These are phyloP conservation scores for Cladorrhinum sp. DNA, from an alignment of 2,329 filamentous ascomycete genomes.

Conservation along the genomic window DNA sequence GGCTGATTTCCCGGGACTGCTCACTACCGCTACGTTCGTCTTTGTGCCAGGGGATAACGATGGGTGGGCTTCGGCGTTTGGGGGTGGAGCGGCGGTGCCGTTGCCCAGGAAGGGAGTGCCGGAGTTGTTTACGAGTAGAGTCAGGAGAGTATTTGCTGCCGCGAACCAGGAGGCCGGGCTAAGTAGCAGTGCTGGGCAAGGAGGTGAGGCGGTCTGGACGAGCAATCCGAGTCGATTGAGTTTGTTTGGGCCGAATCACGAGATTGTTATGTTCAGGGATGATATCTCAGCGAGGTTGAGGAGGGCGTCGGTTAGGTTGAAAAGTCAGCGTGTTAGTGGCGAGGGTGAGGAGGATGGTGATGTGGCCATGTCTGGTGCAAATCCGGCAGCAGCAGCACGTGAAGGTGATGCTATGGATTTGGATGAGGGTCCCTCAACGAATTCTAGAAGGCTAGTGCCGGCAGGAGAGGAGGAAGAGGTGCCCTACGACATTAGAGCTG, in stretches of 20 bases:
- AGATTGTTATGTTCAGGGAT: constrained; percentile 83
- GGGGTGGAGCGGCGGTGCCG: constrained; percentile 67
- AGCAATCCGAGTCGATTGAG: constrained; percentile 80
- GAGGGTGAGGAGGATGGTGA: constrained; percentile 35
- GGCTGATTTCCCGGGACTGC: constrained; percentile 76
- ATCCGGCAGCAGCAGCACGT: constrained; percentile 24
- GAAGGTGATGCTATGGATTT: constrained; percentile 40
- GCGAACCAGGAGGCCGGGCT: constrained; percentile 69
- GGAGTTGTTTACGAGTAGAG: constrained; percentile 82
- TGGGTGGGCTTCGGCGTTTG: constrained; percentile 89
- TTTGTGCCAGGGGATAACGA: constrained; percentile 97
- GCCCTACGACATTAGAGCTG: constrained; percentile 54
- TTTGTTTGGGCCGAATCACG: constrained; percentile 83
- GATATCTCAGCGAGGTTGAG: constrained; percentile 78
- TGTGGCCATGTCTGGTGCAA: constrained; percentile 34
- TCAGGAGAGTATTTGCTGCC: constrained; percentile 74
- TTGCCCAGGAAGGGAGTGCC: constrained; percentile 72
- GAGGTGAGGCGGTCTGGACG: constrained; percentile 80
- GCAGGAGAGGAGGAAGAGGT: constrained; percentile 26
- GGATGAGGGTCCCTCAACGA: constrained; percentile 31
- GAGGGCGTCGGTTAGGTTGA: constrained; percentile 71
- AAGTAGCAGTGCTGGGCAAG: constrained; percentile 41
- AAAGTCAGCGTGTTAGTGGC: constrained; percentile 38
- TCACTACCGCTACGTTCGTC: constrained; percentile 78
- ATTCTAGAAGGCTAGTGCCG: background rate